phyloP scores from a whole-genome alignment of 2,329 filamentous ascomycete species.

The Neospermospora avenae region DNA sequence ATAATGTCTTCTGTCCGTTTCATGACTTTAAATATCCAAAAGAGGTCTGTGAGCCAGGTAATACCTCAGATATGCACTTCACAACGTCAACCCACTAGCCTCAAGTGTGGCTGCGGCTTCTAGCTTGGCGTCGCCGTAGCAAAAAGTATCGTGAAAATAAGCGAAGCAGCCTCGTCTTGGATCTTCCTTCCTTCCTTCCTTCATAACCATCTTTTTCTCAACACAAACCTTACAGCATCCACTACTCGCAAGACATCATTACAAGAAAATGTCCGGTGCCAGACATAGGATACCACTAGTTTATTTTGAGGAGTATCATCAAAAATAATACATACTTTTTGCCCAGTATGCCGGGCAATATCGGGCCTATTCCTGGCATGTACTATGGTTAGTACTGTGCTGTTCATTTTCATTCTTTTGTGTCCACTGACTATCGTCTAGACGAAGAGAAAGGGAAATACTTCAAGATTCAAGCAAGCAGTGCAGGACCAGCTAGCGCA shows the following conservation, averaged over 20 bases:
- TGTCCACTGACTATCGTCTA: constrained; percentile 30
- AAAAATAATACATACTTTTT: neutral
- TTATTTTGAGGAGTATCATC: neutral
- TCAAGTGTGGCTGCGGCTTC: no score
- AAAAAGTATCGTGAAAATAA: constrained; percentile 3
- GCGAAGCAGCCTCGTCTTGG: neutral
- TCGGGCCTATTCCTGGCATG: constrained; percentile 47
- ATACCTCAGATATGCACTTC: no score
- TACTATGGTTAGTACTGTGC: constrained; percentile 47
- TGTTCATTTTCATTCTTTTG: neutral
- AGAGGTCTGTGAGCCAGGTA: no score
- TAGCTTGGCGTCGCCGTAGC: constrained; percentile 4
- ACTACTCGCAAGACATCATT: no score
- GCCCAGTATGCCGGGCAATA: constrained; percentile 7
- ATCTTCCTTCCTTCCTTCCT: no score
- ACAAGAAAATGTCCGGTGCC: no score
- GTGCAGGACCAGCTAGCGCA: constrained; percentile 47
- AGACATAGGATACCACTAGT: no score
- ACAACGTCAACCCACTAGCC: no score
- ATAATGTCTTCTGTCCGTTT: no score
- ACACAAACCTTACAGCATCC: no score
- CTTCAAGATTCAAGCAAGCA: constrained; percentile 59
- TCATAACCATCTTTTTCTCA: no score
- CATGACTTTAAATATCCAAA: no score
- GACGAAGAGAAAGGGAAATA: constrained; percentile 60